phyloP scores from a whole-genome alignment of 2,329 filamentous ascomycete species.

The Beauveria sp. region DNA sequence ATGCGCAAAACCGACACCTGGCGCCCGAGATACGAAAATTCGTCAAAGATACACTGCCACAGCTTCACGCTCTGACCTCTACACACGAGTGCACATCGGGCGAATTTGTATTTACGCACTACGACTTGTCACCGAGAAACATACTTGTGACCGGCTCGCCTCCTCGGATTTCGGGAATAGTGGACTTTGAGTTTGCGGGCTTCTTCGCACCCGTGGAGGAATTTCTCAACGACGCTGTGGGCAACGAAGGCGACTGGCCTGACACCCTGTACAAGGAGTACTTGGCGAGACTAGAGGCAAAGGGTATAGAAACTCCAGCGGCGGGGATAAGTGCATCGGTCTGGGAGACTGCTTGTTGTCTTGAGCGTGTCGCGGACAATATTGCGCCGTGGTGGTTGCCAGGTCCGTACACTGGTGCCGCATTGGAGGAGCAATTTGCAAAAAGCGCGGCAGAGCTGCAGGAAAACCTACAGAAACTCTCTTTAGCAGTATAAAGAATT shows the following conservation, averaged over 20 bases:
- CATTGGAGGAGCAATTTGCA: neutral
- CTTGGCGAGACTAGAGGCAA: neutral
- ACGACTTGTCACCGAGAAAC: constrained; percentile 18
- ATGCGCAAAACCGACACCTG: constrained; percentile 6
- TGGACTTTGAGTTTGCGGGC: constrained; percentile 20
- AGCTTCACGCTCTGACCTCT: neutral
- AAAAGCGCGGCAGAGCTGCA: neutral
- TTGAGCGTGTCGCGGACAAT: constrained; percentile 9
- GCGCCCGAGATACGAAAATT: neutral
- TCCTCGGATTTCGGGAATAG: constrained; percentile 15
- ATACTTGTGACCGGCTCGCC: constrained; percentile 14
- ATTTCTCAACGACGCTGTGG: constrained; percentile 13
- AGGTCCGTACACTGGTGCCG: neutral
- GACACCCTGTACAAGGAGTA: neutral
- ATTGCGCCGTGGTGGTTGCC: constrained; percentile 14
- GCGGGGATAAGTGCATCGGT: neutral
- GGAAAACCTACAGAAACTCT: neutral
- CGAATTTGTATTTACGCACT: constrained; percentile 17
- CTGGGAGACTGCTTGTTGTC: constrained; percentile 1
- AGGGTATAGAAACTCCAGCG: neutral
- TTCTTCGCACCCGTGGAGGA: constrained; percentile 17
- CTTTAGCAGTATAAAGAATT: no score
- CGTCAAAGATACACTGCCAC: constrained; percentile 9
- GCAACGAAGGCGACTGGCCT: constrained; percentile 9
- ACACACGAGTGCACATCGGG: neutral